Base-by-base conservation (phyloP, 1,139 yeast genomes). In the Blastobotrys ciferrii region DNA sequence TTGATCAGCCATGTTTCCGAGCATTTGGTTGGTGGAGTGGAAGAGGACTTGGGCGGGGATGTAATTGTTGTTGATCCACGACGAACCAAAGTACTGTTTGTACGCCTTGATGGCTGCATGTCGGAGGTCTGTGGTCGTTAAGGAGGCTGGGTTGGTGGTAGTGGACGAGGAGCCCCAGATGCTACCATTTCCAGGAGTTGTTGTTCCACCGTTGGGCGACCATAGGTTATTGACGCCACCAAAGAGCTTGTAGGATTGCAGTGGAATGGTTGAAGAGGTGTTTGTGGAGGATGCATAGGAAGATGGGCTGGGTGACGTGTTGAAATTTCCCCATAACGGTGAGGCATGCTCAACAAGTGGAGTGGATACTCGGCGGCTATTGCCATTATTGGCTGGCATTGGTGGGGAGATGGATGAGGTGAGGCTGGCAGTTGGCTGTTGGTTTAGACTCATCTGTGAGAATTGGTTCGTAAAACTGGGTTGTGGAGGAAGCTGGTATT, bases 41-140 rank as follows among this genome's bases (percentile, higher is more conserved):
- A 57, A 66, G 18, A 67, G 56, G n/a, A 61, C 59, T 42, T 66
- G 70, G 2, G 64, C 60, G 1, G 69, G 68, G 12, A 67, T 63
- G 47, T 52, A 66, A 13, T 70, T 70, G 43, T 67, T 32, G 35
- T 32, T 32, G 11, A 32, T 15, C 35, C 35, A 32, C 14, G 35
- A 32, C 14, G 35, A 9, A 12, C 35, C 35, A n/a, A 32, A 32
- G 14, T 32, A 32, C 18, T 43, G 37, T 11, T 31, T 53, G 50
- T 63, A 66, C 19, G 67, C 57, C 2, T 46, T 35, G 12, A 60
- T 49, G 1, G 68, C 69, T 2, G 66, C 56, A 6, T 49, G 47
- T 4, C 55, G 52, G 5, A 66, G 55, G 7, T 32, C 35, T 5
- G 14, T 32, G 11, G 35, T n/a, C 13, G 35, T 32, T 12, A 32